Conservation (phyloP, 2,329 filamentous ascomycete genomes). For the Fusarium annulatum region DNA sequence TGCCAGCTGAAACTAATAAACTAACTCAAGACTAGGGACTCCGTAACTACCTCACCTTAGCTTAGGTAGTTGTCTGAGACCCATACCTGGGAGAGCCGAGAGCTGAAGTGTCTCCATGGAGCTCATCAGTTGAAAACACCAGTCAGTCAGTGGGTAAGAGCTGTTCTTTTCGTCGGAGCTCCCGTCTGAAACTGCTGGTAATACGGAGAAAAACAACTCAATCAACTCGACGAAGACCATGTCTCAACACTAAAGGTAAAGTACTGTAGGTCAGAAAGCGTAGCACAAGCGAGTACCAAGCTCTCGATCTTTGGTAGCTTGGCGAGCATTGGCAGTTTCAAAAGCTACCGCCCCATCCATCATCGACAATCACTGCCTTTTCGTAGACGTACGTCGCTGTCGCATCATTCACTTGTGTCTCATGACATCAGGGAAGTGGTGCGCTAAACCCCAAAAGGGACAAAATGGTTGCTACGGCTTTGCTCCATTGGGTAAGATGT, state of each 20-base stretch:
- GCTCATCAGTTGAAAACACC: not conserved
- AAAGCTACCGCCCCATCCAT: constrained; percentile 11
- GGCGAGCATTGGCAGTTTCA: constrained; percentile 16
- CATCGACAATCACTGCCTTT: constrained; percentile 28
- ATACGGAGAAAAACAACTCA: not conserved
- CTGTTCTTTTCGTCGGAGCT: not conserved
- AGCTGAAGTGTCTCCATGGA: not conserved
- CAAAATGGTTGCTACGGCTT: constrained; percentile 13
- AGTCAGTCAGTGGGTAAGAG: not conserved
- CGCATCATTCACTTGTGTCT: constrained; percentile 28
- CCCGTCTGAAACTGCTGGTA: not conserved
- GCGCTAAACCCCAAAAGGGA: constrained; percentile 18
- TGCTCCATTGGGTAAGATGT: constrained; percentile 25
- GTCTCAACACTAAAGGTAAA: not conserved
- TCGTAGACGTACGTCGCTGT: constrained; percentile 11
- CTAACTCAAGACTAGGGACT: not conserved
- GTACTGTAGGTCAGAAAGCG: not conserved
- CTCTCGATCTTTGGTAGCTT: constrained; percentile 11
- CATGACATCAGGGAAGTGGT: constrained; percentile 34
- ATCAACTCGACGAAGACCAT: not conserved
- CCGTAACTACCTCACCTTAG: not conserved
- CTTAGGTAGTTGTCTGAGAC: constrained; percentile 1
- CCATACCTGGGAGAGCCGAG: constrained; percentile 1
- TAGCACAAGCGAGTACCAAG: constrained; percentile 3
- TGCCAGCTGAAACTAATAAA: constrained; percentile 29